A percentile compares a stretch with the other conserved stretches of the same genome.
Conservation (phyloP, 192 early-diverging fungal species). For the Rhizophagus prolifer region DNA sequence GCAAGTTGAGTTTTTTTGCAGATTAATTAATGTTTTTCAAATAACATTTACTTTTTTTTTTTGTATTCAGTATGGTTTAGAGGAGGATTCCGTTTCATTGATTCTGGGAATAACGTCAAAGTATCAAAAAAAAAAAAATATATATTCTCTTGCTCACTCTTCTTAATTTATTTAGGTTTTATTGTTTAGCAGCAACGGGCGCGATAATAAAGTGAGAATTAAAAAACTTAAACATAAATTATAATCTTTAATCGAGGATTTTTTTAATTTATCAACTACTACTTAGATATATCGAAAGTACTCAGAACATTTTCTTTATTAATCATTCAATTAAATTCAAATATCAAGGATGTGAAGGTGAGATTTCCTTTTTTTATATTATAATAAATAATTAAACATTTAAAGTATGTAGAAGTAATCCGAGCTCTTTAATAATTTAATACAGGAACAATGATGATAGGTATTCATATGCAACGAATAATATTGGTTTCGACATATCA, state of each 20-base stretch:
- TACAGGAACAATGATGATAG: slow-evolving; percentile 43
- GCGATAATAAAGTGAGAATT: slow-evolving; percentile 48
- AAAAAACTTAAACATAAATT: not conserved
- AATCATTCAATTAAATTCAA: slow-evolving; percentile 58
- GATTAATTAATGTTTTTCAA: no score
- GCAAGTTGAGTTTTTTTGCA: not conserved
- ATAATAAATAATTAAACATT: no score
- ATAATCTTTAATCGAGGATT: not conserved
- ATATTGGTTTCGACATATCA: not conserved
- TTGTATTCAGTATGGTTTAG: slow-evolving; percentile 44
- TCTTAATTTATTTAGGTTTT: slow-evolving; percentile 34
- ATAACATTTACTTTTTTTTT: slow-evolving; percentile 3
- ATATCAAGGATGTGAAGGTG: slow-evolving; percentile 54
- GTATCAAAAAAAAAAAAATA: slow-evolving; percentile 29
- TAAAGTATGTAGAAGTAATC: not conserved
- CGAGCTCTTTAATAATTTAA: not conserved
- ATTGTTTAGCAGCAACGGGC: slow-evolving; percentile 56
- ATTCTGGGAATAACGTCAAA: slow-evolving; percentile 48
- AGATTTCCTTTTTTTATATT: not conserved
- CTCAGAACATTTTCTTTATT: slow-evolving; percentile 49
- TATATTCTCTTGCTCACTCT: no score
- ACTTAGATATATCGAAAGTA: slow-evolving; percentile 49
- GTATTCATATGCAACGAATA: not conserved
- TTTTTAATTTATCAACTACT: not conserved
- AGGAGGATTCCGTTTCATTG: slow-evolving; percentile 45